Evolutionary conservation across 371 early-diverging fungal genomes (phyloP), one percentile per base, ranked within the genome.

Genomic region (Circinella minor): DNA sequence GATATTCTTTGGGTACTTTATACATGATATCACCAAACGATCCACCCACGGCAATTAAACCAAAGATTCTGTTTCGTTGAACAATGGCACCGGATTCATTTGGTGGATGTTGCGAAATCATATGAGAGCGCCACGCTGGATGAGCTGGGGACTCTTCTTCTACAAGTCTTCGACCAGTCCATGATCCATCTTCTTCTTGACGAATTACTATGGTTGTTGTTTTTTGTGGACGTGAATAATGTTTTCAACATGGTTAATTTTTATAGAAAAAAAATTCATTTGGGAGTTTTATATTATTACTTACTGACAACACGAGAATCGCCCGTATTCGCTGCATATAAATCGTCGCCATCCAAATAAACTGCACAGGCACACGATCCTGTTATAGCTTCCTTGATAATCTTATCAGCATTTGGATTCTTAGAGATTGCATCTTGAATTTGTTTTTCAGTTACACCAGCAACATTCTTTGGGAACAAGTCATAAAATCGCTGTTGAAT

Each of bases 351-450:
- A 65, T 94, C 92, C 4, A 94, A 54, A 72, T 91, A 92, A 0
- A 93, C 92, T 36, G 92, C 76, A 63, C 94, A 77, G 4, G 94
- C 94, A 71, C 95, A 95, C 1, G 94, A 88, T 1, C 96, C 96
- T 14, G 91, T 72, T 17, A 92, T 77, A 0, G 94, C 94, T 51
- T 81, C 82, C 36, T 77, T 73, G 47, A 83, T 80, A 18, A 77
- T 79, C 20, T 65, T 67, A 18, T 78, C 73, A 1, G 84, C 77
- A 1, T 66, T 67, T 13, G 78, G 75, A 27, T 82, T 76, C 54
- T 70, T 71, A 66, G 80, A 69, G 71, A 78, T 57, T 71, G 81
- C 79, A 57, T 74, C 57, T 68, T 78, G 78, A 69, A 82, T 67
- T 75, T 85, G 75, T 66, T 80, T 70, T 69, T 86, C 68, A 48